Base-by-base conservation (phyloP, 192 early-diverging fungal genomes). In the Lobosporangium transversale region DNA sequence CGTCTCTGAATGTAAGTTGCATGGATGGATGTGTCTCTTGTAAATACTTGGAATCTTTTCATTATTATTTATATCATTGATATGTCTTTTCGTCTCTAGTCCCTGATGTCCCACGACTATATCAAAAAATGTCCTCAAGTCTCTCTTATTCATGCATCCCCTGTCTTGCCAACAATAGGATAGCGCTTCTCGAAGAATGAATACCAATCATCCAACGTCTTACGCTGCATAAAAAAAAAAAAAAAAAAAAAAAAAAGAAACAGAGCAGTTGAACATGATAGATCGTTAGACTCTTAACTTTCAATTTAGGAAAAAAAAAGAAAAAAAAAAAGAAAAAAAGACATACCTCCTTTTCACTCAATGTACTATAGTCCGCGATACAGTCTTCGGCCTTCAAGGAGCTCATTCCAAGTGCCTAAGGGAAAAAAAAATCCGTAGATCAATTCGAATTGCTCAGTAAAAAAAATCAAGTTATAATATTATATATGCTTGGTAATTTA, bases 171-270 rank as follows among this genome's bases (percentile, higher is more conserved):
- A 42, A 91, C 87, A 26, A 91, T 86, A 53, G 88, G 84, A 52
- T 94, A 94, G 61, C 88, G 84, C 68, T 89, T 88, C 70, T 80
- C 61, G 70, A 89, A 94, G 68, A 84, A 88, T 5, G 82, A 58
- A 27, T 79, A 85, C 93, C 93, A 94, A n/a, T 92, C 82, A 44
- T 92, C 84, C 29, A 94, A 80, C 17, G 85, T 85, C 66, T 91
- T 78, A 30, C 88, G 63, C 89, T 92, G 58, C 54, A 33, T 10
- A 0, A 12, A 36, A 11, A 32, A 20, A 37, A 50, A 45, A 12
- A n/a, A 50, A 5, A 23, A 1, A 23, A 29, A 4, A 8, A 21
- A 62, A n/a, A 3, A 62, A 20, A 26, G 23, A 6, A 7, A 49
- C 49, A 6, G 21, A n/a, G 20, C 21, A 14, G 37, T 40, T 40